Evolutionary conservation across 2,329 filamentous ascomycete species (phyloP), one percentile per base, ranked within the genome.

Genomic region (Calonectria leucothoes): DNA sequence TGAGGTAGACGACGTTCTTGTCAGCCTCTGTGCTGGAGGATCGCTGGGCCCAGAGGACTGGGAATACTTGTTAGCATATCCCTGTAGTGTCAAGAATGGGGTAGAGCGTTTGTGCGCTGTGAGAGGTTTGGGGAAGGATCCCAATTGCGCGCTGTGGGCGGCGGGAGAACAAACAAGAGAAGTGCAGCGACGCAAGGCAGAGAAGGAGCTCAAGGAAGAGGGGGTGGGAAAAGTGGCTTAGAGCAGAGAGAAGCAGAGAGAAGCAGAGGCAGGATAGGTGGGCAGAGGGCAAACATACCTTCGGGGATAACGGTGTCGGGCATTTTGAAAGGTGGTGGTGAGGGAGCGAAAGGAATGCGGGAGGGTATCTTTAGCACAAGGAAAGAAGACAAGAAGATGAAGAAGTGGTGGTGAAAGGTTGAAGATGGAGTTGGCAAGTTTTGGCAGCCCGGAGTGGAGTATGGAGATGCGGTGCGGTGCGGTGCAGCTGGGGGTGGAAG

Each of bases 21-120:
- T 93, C 90, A 70, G 94, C 85, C 69, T 98, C 96, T 79, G 89
- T 89, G 80, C 86, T 88, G 83, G 93, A 97, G 59, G 96, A 98
- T 89, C 97, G 96, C 90, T 99, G 97, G 78, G 97, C 96, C 97
- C 97, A 99, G 86, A 95, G 94, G 81, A 99, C 97, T 98, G 82
- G 72, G 72, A 68, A 52, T 57, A 48, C 66, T 23, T 20, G 69
- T 78, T 66, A 78, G 77, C 33, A 20, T 33, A 31, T 25, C n/a
- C n/a, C n/a, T n/a, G n/a, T n/a, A n/a, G n/a, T n/a, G n/a, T n/a
- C 5, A 3, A 23, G 15, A 29, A 23, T 3, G 20, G 25, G 15
- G 33, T 23, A 23, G 33, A 35, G n/a, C 23, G 6, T 14, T 8
- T 17, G 17, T 55, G 12, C 20, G 29, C 14, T 10, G n/a, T 10